These are phyloP conservation scores for Pyricularia grisea DNA, from an alignment of 2,329 filamentous ascomycete species.

Conservation along the genomic window DNA sequence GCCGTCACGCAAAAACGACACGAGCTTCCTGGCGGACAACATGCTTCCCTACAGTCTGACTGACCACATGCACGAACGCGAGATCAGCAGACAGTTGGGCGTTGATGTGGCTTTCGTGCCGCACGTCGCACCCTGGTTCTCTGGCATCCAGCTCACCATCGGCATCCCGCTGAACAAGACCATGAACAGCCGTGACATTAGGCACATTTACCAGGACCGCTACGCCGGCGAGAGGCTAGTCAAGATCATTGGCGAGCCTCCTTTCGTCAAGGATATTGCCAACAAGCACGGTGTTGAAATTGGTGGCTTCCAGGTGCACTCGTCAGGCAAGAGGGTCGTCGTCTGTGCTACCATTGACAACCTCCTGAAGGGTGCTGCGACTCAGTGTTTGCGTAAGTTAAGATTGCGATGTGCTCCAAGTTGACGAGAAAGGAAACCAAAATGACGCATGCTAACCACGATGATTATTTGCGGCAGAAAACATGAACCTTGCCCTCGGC, in stretches of 20 bases:
- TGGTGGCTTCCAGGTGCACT: conserved; percentile 91
- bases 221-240: conserved; percentile 95
- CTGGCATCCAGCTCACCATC: conserved; percentile 88
- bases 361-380: conserved; percentile 84
- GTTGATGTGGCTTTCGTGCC: conserved; percentile 75
- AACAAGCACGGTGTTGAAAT: conserved; percentile 87
- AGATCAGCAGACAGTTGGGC: conserved; percentile 71
- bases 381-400: conserved; percentile 75
- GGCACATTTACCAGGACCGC: conserved; percentile 89
- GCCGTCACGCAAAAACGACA: conserved; percentile 88
- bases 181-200: conserved; percentile 86
- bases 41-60: conserved; percentile 86
- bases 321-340: conserved; percentile 82
- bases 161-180: conserved; percentile 76
- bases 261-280: conserved; percentile 74
- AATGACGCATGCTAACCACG: background rate
- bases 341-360: conserved; percentile 92
- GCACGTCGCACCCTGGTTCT: conserved; percentile 95
- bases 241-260: conserved; percentile 82
- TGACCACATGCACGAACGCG: conserved; percentile 89
- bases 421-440: conserved; percentile 6
- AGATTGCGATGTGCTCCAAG: conserved; percentile 4
- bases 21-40: conserved; percentile 74
- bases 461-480: conserved; percentile 46
- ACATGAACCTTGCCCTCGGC: conserved; percentile 88